Evolutionary conservation across 108 stramenopile genomes (phyloP), one percentile per base, ranked within the genome.

Genomic region (Cylindrotheca closterium): DNA sequence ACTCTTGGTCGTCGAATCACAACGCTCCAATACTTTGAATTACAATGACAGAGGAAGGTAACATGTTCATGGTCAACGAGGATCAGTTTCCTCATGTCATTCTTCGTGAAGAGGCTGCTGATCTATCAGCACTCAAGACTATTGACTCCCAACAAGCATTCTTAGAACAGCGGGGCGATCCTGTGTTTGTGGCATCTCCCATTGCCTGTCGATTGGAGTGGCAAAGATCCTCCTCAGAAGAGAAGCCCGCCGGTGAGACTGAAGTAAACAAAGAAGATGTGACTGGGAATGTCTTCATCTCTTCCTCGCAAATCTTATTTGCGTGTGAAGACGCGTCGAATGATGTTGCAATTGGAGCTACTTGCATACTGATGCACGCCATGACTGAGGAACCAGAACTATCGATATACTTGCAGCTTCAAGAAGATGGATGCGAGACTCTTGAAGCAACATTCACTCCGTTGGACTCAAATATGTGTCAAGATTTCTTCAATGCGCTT

Each of bases 311-410:
- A 55, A 50, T 75, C 19, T 46, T 71, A 17, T 79, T 70, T 60
- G 31, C 33, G 19, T 30, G 18, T 19, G 22, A 10, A 23, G 12
- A 42, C 23, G 4, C 55, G 3, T 25, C 26, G 15, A 18, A 29
- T n/a, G 89, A 90, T 74, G 30, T 83, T 18, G 77, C 84, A 8
- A 65, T 90, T 37, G 84, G 81, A 54, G 89, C 79, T 5, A 64
- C 74, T 18, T 87, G 86, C 50, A 85, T 90, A 67, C 74, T 73
- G 47, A 58, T 90, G 60, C 89, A 90, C 70, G 89, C 89, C 55
- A 58, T 90, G 46, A 37, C 69, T 25, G 71, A 74, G 17, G 77
- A 83, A 3, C 82, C 78, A 30, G 61, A 63, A 64, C 18, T 67
- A 55, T 55, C 65, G 10, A 46, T 74, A 2, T 78, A 80, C 54